Evolutionary conservation across 2,329 filamentous ascomycete species (phyloP).

Genomic region (Chaetomiaceae sp.): DNA sequence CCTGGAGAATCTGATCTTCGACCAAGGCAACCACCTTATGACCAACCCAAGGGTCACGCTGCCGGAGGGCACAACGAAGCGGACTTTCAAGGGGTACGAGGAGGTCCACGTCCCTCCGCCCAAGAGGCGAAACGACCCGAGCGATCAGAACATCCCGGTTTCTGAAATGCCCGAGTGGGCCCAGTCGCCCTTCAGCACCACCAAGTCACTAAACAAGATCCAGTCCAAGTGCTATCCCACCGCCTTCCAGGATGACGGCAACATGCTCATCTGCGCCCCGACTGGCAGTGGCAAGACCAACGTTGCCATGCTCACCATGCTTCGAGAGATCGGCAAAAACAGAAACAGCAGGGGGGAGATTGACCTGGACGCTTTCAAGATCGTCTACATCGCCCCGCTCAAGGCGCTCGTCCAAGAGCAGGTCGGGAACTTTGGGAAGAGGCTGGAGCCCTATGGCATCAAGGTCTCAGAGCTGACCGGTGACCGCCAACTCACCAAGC

Average conservation of each 20-base stretch:
- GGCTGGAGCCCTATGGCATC: conserved; percentile 86
- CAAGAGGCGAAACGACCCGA: conserved; percentile 76
- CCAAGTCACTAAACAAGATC: conserved; percentile 87
- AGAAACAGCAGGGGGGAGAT: conserved; percentile 89
- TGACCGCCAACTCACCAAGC: conserved; percentile 96
- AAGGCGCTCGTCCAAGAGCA: conserved; percentile 97
- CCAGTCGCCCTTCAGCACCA: conserved; percentile 74
- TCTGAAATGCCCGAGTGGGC: conserved; percentile 92
- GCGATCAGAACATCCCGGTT: conserved; percentile 76
- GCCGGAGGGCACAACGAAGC: conserved; percentile 90
- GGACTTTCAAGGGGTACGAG: conserved; percentile 96
- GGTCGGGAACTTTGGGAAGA: conserved; percentile 92
- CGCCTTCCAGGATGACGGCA: conserved; percentile 90
- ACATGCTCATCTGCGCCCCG: conserved; percentile 95
- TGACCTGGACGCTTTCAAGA: conserved; percentile 94
- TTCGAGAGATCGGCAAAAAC: conserved; percentile 95
- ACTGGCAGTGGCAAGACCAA: conserved; percentile 98
- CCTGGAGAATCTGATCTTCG: conserved; percentile 91
- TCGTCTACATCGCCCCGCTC: conserved; percentile 92
- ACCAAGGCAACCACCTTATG: conserved; percentile 98
- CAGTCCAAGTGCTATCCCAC: conserved; percentile 90
- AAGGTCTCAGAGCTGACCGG: conserved; percentile 93
- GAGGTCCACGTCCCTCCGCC: conserved; percentile 96
- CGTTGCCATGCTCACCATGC: conserved; percentile 93
- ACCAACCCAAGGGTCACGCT: conserved; percentile 95